These are phyloP conservation scores for Xylariaceae sp. DNA, from an alignment of 2,329 filamentous ascomycete species.

Conservation along the genomic window DNA sequence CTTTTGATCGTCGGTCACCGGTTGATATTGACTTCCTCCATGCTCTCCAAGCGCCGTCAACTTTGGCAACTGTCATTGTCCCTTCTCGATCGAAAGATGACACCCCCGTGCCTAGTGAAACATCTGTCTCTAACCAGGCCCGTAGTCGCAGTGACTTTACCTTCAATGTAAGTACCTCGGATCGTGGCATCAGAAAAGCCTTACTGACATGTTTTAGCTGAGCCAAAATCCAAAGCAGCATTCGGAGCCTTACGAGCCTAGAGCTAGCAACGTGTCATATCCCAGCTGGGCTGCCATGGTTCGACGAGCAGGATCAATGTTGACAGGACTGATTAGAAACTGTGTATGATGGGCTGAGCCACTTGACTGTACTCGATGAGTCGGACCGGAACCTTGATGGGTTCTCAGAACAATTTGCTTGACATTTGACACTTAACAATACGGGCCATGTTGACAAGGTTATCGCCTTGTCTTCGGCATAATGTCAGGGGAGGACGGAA, in stretches of 20 bases:
- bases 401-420: slow-evolving; percentile 17
- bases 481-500: slow-evolving; percentile 13
- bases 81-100: slow-evolving; percentile 11
- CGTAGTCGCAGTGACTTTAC: slow-evolving; percentile 25
- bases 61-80: slow-evolving; percentile 22
- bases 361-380: neutral
- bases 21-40: slow-evolving; percentile 10
- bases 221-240: slow-evolving; percentile 23
- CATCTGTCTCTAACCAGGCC: slow-evolving; percentile 21
- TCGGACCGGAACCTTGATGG: slow-evolving; percentile 4
- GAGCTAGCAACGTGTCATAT: slow-evolving; percentile 26
- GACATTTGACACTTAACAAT: slow-evolving; percentile 10
- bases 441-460: slow-evolving; percentile 13
- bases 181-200: too few species aligned
- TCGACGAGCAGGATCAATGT: slow-evolving; percentile 7
- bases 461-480: slow-evolving; percentile 17
- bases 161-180: slow-evolving; percentile 28
- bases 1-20: slow-evolving; percentile 12
- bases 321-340: slow-evolving; percentile 7
- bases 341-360: slow-evolving; percentile 2
- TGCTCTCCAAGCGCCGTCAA: slow-evolving; percentile 16
- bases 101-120: slow-evolving; percentile 11
- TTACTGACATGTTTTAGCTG: slow-evolving; percentile 21
- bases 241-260: slow-evolving; percentile 14
- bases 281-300: slow-evolving; percentile 12